Base-by-base conservation (phyloP, 1,139 yeast species). In the Keqinozyma sinolaborantium region DNA sequence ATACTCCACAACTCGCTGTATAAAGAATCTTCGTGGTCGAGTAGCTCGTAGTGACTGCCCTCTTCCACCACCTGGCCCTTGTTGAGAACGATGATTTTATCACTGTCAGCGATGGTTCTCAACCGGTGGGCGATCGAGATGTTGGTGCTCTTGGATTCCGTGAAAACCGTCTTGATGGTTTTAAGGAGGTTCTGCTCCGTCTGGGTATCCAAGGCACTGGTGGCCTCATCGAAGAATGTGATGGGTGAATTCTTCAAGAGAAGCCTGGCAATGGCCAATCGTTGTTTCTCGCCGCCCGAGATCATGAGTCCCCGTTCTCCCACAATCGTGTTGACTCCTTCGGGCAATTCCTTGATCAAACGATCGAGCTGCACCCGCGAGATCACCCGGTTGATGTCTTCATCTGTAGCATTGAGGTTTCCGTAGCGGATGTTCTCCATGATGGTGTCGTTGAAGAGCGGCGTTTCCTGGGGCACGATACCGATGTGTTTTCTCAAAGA, bases 291-390 rank as follows among this genome's bases (percentile, higher is more conserved):
- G 35, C 99, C 99, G 10, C 99, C 98, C 8, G 97, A 87, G 29
- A 92, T 88, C 98, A 92, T 92, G 73, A 92, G 73, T 14, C 99
- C 98, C 46, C 99, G 69, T 58, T 94, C 99, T 30, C 99, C 99
- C n/a, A 92, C 98, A 34, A 85, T 69, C 0, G 98, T 92, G 23
- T 82, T 66, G 27, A 74, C 66, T 1, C 97, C 97, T 10, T 85
- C 84, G 0, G 98, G 97, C 29, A 92, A 63, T 30, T 82, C 86
- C 5, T 58, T 48, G 14, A 94, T 70, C 28, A 90, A 63, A 14
- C 61, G 58, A 36, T 77, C 76, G 36, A 92, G 68, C 48, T 84
- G 81, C 1, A 95, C 96, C 43, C 75, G 73, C 27, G 64, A 56
- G 6, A 92, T 81, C 14, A 79, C 88, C 7, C 60, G 58, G 9